Percentiles rank a stretch among this genome's conserved stretches.
phyloP scores from a whole-genome alignment of 2,329 filamentous ascomycete species.

The Domatiomyces globalis region DNA sequence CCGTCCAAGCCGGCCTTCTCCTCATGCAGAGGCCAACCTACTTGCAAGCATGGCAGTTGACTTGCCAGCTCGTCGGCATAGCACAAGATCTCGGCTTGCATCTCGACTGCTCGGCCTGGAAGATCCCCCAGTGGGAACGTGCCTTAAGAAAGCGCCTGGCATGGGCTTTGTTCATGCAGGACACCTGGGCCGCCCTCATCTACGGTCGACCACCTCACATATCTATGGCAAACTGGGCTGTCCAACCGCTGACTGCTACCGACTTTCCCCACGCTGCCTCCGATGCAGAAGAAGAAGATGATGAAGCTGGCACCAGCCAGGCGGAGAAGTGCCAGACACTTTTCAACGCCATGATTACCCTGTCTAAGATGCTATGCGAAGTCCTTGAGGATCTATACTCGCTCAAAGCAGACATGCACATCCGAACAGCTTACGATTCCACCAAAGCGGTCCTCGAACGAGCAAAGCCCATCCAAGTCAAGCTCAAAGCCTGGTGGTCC shows the following conservation, averaged over 20 bases:
- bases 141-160: constrained; percentile 46
- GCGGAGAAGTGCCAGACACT: constrained; percentile 31
- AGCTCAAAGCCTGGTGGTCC: constrained; percentile 39
- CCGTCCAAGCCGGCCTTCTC: constrained; percentile 41
- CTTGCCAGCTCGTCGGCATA: constrained; percentile 42
- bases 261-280: constrained; percentile 30
- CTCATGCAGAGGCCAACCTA: constrained; percentile 37
- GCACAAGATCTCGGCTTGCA: constrained; percentile 47
- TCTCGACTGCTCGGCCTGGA: constrained; percentile 48
- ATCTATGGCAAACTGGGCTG: constrained; percentile 41
- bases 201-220: constrained; percentile 46
- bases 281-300: constrained; percentile 16
- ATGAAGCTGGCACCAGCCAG: constrained; percentile 20
- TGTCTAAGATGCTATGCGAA: constrained; percentile 39
- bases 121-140: constrained; percentile 49
- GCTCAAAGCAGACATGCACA: constrained; percentile 25
- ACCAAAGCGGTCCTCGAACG: constrained; percentile 37
- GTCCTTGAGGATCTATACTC: constrained; percentile 41
- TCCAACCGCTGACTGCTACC: constrained; percentile 30
- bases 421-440: constrained; percentile 15
- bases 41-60: constrained; percentile 35
- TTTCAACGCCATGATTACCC: constrained; percentile 39
- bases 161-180: constrained; percentile 53
- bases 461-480: constrained; percentile 40
- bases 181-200: constrained; percentile 46